These are phyloP conservation scores for Brettanomyces bruxellensis DNA, from an alignment of 805 yeast genomes.

Conservation along the genomic window DNA sequence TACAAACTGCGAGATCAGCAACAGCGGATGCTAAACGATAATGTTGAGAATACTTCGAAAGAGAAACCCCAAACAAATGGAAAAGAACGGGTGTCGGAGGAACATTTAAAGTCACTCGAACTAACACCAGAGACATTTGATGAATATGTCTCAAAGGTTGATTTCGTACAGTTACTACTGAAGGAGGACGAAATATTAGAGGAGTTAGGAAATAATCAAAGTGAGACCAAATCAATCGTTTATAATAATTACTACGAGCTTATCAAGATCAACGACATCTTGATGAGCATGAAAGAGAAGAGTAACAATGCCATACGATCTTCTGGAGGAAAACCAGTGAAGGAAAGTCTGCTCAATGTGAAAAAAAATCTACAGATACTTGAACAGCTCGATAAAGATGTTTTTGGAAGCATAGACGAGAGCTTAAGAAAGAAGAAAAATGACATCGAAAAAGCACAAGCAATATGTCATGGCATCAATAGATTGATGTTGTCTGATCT, in stretches of 20 bases:
- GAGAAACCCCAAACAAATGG: neutral
- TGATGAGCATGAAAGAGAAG: constrained; percentile 27
- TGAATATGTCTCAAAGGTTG: constrained; percentile 20
- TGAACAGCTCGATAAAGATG: constrained; percentile 5
- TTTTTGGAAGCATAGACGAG: constrained; percentile 4
- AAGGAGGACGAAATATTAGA: constrained; percentile 34
- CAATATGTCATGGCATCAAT: constrained; percentile 1
- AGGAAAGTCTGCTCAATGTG: constrained; percentile 17
- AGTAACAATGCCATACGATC: constrained; percentile 11
- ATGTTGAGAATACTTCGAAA: neutral
- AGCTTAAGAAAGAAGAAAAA: neutral
- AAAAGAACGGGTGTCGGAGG: neutral
- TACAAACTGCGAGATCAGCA: constrained; percentile 29
- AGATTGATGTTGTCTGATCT: constrained; percentile 1
- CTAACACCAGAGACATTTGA: constrained; percentile 21
- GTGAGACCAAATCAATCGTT: constrained; percentile 59
- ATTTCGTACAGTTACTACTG: constrained; percentile 24
- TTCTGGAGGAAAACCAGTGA: constrained; percentile 11
- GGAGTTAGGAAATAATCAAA: constrained; percentile 42
- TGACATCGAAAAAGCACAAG: neutral
- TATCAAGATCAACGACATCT: constrained; percentile 54
- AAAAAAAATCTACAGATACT: constrained; percentile 9
- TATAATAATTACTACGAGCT: constrained; percentile 71
- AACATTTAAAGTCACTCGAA: neutral
- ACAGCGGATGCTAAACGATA: constrained; percentile 4